Evolutionary conservation across 345 rosid species (phyloP).

Genomic region (Camelina sativa): DNA sequence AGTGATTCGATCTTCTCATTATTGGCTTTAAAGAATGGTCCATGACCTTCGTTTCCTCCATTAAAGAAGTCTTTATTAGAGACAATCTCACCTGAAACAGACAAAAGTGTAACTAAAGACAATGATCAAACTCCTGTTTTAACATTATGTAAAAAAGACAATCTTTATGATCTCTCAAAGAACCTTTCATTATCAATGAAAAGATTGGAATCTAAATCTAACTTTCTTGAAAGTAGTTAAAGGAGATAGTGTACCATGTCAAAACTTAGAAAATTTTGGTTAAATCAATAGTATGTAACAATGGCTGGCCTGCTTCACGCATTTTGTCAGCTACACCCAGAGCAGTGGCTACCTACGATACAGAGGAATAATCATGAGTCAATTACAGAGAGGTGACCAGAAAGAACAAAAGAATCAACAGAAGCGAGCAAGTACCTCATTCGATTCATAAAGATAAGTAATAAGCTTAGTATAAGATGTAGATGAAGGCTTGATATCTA

Average conservation of each 20-base stretch:
- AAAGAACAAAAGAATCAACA: neutral
- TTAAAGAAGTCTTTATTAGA: neutral
- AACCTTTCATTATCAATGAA: too few relatives aligned
- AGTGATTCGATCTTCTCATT: too few relatives aligned
- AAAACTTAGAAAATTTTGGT: neutral
- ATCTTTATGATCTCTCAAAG: neutral
- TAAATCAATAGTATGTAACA: slow-evolving; percentile 51
- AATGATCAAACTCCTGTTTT: too few relatives aligned
- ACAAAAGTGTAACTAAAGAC: too few relatives aligned
- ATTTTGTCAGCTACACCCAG: slow-evolving; percentile 67
- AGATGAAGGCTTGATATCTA: slow-evolving; percentile 60
- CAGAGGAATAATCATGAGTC: slow-evolving; percentile 30
- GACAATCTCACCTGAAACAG: neutral
- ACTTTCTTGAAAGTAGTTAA: neutral
- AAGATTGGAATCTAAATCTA: neutral
- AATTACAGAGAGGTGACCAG: neutral
- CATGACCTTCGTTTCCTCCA: too few relatives aligned
- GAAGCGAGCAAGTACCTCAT: slow-evolving; percentile 51
- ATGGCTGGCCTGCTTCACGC: slow-evolving; percentile 55
- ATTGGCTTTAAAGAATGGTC: neutral
- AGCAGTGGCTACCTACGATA: slow-evolving; percentile 66
- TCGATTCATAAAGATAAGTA: slow-evolving; percentile 50
- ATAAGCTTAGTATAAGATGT: slow-evolving; percentile 61
- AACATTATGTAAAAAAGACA: too few relatives aligned
- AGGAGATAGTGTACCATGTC: neutral